Base-by-base conservation (phyloP, 2,329 filamentous ascomycete genomes). In the Pseudogymnoascus sp. region DNA sequence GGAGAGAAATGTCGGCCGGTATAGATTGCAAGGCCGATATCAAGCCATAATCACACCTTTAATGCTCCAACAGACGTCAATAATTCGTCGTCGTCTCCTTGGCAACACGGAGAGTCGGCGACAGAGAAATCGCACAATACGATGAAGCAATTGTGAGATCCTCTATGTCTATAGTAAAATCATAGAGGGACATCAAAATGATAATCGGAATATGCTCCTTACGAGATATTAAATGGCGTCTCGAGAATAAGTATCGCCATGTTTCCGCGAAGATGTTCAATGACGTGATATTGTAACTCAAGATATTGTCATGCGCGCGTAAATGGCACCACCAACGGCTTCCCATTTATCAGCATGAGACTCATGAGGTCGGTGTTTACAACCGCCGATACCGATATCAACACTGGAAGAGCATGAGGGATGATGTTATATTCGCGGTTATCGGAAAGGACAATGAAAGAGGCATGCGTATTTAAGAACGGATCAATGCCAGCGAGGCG, bases 261-360 rank as follows among this genome's bases (percentile, higher is more conserved):
- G 13, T 50, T 50, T 24, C 11, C 13, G 13, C 41, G 24, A 13
- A n/a, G 41, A 50, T 10, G 41, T 47, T 47, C 24, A 29, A 47
- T 47, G 41, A 47, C 41, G 41, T 29, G 41, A 50, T 31, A 50
- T 31, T 3, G n/a, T 9, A 9, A 15, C 29, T 50, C 41, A 5
- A 31, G 24, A 29, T 50, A 50, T 31, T 50, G 41, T n/a, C 41
- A 50, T 50, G 13, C 13, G 41, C 41, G 41, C 41, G 41, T 50
- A 50, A 50, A 50, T 50, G 41, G 24, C 41, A 50, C 24, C 41
- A 50, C 41, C 7, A 8, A 29, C 9, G 6, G 24, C 13, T 50
- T 50, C 13, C 41, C 8, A 50, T 50, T 50, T 50, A 50, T 50
- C 41, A 50, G 41, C 41, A 50, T 50, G 41, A 50, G 41, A 29